Evolutionary conservation across 768 basidiomycete species (phyloP).

Genomic region (Leccinum fibrillosum): DNA sequence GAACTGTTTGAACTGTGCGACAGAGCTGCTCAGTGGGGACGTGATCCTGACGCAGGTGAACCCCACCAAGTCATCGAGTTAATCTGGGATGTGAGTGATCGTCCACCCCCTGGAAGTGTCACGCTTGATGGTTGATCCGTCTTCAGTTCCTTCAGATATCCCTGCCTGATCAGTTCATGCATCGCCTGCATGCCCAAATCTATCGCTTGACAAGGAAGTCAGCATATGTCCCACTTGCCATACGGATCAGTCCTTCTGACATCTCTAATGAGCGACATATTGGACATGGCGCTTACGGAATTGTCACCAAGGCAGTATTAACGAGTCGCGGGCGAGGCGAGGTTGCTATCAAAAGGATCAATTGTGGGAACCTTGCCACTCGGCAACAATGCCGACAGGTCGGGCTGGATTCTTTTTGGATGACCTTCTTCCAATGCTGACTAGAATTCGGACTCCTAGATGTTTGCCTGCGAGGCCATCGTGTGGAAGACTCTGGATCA

Average conservation of each 20-base stretch:
- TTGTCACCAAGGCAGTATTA: slow-evolving; percentile 17
- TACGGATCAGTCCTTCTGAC: slow-evolving; percentile 10
- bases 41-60: neutral
- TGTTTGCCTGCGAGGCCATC: slow-evolving; percentile 27
- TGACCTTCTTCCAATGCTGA: neutral
- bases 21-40: neutral
- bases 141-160: slow-evolving; percentile 12
- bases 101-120: neutral
- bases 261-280: neutral
- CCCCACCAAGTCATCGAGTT: slow-evolving; percentile 22
- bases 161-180: neutral
- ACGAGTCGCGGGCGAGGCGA: neutral
- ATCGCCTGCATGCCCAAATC: slow-evolving; percentile 18
- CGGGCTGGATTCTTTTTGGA: neutral
- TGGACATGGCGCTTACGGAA: slow-evolving; percentile 20
- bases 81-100: slow-evolving; percentile 18
- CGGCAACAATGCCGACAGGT: slow-evolving; percentile 14
- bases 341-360: slow-evolving; percentile 28
- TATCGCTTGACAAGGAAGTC: slow-evolving; percentile 31
- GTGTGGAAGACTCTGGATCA: slow-evolving; percentile 26
- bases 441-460: slow-evolving; percentile 9
- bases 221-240: slow-evolving; percentile 18
- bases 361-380: neutral
- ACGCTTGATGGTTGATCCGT: neutral
- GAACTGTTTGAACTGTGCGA: slow-evolving; percentile 13